Base-by-base conservation (phyloP, 1,284 basidiomycete genomes). In the Sparassis latifolia region DNA sequence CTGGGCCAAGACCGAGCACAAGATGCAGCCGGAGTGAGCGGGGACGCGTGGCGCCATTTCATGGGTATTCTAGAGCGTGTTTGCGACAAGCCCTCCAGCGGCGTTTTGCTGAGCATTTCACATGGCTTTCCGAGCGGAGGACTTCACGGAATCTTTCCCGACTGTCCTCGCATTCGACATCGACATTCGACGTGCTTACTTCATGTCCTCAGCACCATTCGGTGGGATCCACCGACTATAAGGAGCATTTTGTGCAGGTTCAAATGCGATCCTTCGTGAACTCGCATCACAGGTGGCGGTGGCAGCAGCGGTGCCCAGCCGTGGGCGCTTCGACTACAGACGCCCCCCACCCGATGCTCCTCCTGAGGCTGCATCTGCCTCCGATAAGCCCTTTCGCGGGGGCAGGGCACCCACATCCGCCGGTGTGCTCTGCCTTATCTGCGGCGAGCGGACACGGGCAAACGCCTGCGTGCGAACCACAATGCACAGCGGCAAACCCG, bases 401-500 rank as follows among this genome's bases (percentile, higher is more conserved):
- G 49, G 50, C 53, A 54, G 47, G 42, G 9, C 29, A 39, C 31
- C 39, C 12, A 33, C 42, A 39, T 35, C 42, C 44, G 43, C 29
- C 44, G 49, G 35, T n/a, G 31, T 44, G 10, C 43, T 51, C 44
- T 55, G 54, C 49, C 52, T 55, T 37, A 41, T 53, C 48, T 55
- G 54, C 46, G 52, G 35, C 31, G 35, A 42, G 35, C 46, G 54
- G 54, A 10, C 54, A 55, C 33, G 31, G 45, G 52, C 49, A 10
- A 32, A 37, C 20, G 40, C 5, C 10, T 55, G 54, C 35, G 40
- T 40, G 2, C 4, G 31, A 2, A 48, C 33, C n/a, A 20, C 10
- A 20, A 37, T 52, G 3, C 33, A 41, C 2, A 51, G 42, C 37
- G 47, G 47, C 3, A 33, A 35, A 12, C 47, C 49, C 2, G 31